These are phyloP conservation scores for Phytophthora europaea DNA, from an alignment of 352 stramenopile species.

Conservation along the genomic window DNA sequence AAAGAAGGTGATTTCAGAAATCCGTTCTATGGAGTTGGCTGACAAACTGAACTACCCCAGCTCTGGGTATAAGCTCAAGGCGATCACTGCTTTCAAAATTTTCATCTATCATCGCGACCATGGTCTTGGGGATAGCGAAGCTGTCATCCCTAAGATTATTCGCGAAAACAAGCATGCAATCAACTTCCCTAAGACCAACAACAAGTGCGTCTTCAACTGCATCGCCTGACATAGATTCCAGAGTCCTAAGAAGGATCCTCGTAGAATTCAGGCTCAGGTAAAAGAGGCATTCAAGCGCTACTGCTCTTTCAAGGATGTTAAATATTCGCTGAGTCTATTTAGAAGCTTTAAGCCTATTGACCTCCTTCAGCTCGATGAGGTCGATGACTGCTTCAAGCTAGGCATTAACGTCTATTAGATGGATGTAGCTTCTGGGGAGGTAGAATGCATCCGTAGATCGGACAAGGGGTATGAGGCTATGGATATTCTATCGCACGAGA, in stretches of 20 bases:
- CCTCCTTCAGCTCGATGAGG: constrained; percentile 11
- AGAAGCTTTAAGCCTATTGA: constrained; percentile 13
- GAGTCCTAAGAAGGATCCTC: not conserved
- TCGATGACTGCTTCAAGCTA: constrained; percentile 6
- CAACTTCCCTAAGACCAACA: constrained; percentile 22
- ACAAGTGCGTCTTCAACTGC: constrained; percentile 15
- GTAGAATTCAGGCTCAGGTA: not conserved
- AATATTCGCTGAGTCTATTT: not conserved
- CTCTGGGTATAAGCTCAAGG: constrained; percentile 23
- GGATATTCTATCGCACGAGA: constrained; percentile 8
- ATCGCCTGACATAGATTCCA: constrained; percentile 1
- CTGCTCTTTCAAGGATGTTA: constrained; percentile 16
- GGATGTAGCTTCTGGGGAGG: constrained; percentile 1
- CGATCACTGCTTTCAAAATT: constrained; percentile 28
- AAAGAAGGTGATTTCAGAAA: too few species aligned
- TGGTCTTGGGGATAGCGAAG: constrained; percentile 18
- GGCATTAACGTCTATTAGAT: constrained; percentile 11
- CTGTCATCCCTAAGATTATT: constrained; percentile 9
- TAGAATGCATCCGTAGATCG: constrained; percentile 3
- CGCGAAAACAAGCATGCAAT: constrained; percentile 8
- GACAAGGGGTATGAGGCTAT: constrained; percentile 2
- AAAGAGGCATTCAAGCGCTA: constrained; percentile 1
- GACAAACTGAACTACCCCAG: constrained; percentile 27
- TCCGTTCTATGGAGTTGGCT: constrained; percentile 28
- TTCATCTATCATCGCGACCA: constrained; percentile 30